These are phyloP conservation scores for Boletus vinaceobasis DNA, from an alignment of 768 basidiomycete species.

Conservation along the genomic window DNA sequence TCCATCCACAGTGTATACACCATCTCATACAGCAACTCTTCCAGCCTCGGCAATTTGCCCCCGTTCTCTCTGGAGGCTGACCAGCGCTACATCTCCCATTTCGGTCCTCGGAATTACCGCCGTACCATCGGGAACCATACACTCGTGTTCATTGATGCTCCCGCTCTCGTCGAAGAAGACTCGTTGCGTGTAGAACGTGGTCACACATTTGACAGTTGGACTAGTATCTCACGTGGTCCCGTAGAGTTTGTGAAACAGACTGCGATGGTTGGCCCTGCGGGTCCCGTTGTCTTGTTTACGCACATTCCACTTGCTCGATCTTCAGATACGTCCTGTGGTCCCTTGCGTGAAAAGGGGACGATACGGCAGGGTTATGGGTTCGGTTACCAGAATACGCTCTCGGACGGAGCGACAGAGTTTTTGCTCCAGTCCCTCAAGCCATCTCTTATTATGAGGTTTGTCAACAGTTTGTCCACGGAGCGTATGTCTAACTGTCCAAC, in stretches of 20 bases:
- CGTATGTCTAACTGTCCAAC: slow-evolving; percentile 6
- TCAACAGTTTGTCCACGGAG: background rate
- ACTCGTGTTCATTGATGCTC: slow-evolving; percentile 69
- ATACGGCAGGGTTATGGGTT: slow-evolving; percentile 72
- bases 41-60: slow-evolving; percentile 28
- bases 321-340: slow-evolving; percentile 68
- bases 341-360: slow-evolving; percentile 67
- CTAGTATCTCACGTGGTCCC: slow-evolving; percentile 44
- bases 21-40: slow-evolving; percentile 1
- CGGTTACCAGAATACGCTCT: slow-evolving; percentile 86
- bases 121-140: slow-evolving; percentile 69
- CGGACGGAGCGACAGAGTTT: slow-evolving; percentile 59
- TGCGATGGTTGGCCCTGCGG: slow-evolving; percentile 21
- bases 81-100: slow-evolving; percentile 66
- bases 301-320: slow-evolving; percentile 89
- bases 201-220: slow-evolving; percentile 45
- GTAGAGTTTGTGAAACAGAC: slow-evolving; percentile 52
- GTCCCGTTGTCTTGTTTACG: slow-evolving; percentile 69
- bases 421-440: slow-evolving; percentile 66
- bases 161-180: slow-evolving; percentile 74
- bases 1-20: background rate
- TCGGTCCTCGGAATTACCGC: slow-evolving; percentile 68
- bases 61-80: slow-evolving; percentile 42
- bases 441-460: slow-evolving; percentile 70
- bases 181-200: slow-evolving; percentile 42